Evolutionary conservation across 2,329 filamentous ascomycete genomes (phyloP).

Genomic region (Trichoderma arundinaceum): DNA sequence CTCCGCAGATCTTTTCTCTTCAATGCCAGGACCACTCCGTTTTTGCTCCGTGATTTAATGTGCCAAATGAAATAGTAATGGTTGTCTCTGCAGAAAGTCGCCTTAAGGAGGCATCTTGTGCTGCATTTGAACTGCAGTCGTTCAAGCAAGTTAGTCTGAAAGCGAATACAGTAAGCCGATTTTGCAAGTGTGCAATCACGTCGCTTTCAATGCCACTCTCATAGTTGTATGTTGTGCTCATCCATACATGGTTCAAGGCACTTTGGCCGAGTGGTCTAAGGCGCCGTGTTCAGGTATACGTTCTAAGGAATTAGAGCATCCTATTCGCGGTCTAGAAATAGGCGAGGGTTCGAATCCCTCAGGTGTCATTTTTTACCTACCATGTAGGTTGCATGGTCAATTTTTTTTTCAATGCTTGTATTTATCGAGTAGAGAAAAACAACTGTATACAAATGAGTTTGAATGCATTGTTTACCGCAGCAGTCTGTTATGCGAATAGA

Average conservation of each 20-base stretch:
- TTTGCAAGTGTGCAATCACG: no score
- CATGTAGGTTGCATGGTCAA: no score
- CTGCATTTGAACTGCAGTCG: no score
- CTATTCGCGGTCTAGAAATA: constrained; percentile 40
- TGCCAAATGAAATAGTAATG: no score
- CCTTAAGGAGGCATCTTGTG: no score
- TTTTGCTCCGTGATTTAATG: no score
- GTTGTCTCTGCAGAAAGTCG: no score
- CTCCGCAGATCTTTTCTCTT: not conserved
- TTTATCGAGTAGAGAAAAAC: no score
- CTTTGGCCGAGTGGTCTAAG: constrained; percentile 40
- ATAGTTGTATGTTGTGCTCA: not conserved
- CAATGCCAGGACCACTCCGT: no score
- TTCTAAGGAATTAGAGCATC: not conserved
- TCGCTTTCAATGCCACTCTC: not conserved
- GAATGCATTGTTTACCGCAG: not conserved
- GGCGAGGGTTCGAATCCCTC: constrained; percentile 44
- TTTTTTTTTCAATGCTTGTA: not conserved
- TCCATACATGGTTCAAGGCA: constrained; percentile 31
- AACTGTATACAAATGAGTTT: not conserved
- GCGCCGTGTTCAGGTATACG: constrained; percentile 36
- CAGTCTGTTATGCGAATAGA: not conserved
- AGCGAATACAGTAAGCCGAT: no score
- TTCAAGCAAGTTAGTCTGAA: no score
- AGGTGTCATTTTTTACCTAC: constrained; percentile 37